These are phyloP conservation scores for Fraxinus pennsylvanica DNA, from an alignment of 257 asterid species.

Conservation along the genomic window DNA sequence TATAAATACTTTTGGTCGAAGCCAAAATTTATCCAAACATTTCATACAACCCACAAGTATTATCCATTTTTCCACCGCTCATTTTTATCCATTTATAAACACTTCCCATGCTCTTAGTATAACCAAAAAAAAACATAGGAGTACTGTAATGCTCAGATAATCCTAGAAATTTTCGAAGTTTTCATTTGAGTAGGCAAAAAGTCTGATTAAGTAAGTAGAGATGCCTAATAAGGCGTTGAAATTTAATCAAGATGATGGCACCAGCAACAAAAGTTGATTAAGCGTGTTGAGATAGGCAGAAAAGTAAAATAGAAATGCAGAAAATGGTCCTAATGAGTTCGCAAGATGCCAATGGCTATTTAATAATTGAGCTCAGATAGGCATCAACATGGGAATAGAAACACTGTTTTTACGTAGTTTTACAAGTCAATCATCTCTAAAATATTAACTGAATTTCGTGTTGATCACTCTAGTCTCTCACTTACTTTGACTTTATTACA, in stretches of 20 bases:
- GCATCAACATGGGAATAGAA: not conserved
- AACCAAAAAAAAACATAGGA: not conserved
- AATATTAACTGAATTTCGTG: too few species aligned
- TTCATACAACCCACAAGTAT: not conserved
- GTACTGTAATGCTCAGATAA: not conserved
- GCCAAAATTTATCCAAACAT: too few species aligned
- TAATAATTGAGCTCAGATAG: not conserved
- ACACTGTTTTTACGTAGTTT: not conserved
- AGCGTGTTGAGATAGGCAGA: not conserved
- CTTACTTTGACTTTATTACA: not conserved
- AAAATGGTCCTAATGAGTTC: not conserved
- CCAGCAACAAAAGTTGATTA: conserved; percentile 20
- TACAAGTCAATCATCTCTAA: not conserved
- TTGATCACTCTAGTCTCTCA: not conserved
- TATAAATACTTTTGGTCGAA: too few species aligned
- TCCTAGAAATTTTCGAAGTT: not conserved
- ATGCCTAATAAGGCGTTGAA: not conserved
- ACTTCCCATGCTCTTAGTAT: not conserved
- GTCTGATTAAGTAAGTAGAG: not conserved
- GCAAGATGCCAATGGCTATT: not conserved
- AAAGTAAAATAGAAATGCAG: not conserved
- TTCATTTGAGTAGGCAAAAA: not conserved
- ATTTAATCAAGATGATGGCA: not conserved
- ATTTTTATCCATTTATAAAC: too few species aligned
- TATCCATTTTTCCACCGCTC: too few species aligned